These are phyloP conservation scores for Castanea mollissima DNA, from an alignment of 306 rosid species.

Conservation along the genomic window DNA sequence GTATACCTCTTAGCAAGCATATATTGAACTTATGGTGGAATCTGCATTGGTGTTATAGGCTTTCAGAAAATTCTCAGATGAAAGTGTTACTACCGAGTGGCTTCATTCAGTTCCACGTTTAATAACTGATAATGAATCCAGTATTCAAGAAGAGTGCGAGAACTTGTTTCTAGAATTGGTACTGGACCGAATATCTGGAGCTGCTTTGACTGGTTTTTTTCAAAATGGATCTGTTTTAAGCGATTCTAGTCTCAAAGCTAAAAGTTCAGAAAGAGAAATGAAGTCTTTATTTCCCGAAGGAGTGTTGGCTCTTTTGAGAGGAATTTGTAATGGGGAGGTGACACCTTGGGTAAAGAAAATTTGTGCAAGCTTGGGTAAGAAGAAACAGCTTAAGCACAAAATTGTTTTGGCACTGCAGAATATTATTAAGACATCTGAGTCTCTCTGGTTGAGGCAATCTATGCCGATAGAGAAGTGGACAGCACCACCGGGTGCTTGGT, in stretches of 20 bases:
- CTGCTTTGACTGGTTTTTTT: constrained; percentile 36
- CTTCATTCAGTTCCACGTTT: constrained; percentile 85
- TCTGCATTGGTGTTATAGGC: constrained; percentile 46
- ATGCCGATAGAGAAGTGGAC: constrained; percentile 85
- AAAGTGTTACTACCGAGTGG: constrained; percentile 77
- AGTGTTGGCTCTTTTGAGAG: constrained; percentile 59
- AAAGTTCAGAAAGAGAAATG: constrained; percentile 41
- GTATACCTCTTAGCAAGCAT: not conserved
- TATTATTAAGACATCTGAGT: constrained; percentile 72
- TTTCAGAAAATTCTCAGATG: constrained; percentile 64
- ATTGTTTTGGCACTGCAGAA: constrained; percentile 66
- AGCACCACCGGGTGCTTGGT: constrained; percentile 94
- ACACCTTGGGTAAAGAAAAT: constrained; percentile 90
- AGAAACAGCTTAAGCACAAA: constrained; percentile 52
- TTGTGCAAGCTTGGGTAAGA: constrained; percentile 83
- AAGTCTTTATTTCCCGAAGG: constrained; percentile 50
- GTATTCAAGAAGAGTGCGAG: constrained; percentile 96
- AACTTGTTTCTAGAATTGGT: constrained; percentile 80
- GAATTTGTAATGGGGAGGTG: constrained; percentile 71
- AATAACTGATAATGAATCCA: constrained; percentile 76
- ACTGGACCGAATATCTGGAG: constrained; percentile 64
- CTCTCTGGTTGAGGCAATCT: constrained; percentile 70
- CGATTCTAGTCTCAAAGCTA: constrained; percentile 24
- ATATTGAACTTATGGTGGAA: constrained; percentile 11
- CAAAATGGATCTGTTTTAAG: constrained; percentile 9